phyloP scores from a whole-genome alignment of 2,329 filamentous ascomycete genomes.

The Rhinocladiella mackenziei region DNA sequence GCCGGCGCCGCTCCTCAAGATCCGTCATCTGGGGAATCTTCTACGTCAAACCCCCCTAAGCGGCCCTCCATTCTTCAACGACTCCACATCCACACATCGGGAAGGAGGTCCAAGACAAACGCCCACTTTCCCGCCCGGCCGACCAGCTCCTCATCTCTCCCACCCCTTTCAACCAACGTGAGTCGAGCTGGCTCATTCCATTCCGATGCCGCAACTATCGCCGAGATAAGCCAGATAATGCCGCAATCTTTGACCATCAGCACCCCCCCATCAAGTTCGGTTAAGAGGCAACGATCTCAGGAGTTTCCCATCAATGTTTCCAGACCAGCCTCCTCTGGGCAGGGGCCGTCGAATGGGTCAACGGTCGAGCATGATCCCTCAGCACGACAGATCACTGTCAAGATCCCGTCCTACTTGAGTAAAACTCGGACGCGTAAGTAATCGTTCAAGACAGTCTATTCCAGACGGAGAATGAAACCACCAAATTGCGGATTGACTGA shows the following conservation, averaged over 20 bases:
- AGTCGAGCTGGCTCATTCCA: slow-evolving; percentile 22
- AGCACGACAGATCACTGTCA: slow-evolving; percentile 12
- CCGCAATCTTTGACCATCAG: slow-evolving; percentile 23
- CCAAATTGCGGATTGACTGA: slow-evolving; percentile 9
- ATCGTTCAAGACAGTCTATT: background rate
- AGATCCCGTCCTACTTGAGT: slow-evolving; percentile 27
- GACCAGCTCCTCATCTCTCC: slow-evolving; percentile 23
- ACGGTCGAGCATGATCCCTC: slow-evolving; percentile 8
- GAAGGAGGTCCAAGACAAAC: slow-evolving; percentile 21
- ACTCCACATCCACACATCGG: slow-evolving; percentile 26
- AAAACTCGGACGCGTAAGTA: slow-evolving; percentile 27
- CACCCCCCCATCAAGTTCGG: slow-evolving; percentile 17
- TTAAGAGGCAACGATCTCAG: slow-evolving; percentile 27
- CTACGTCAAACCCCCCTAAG: slow-evolving; percentile 10
- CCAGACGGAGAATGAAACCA: background rate
- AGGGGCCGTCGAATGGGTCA: slow-evolving; percentile 8
- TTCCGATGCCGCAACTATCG: slow-evolving; percentile 25
- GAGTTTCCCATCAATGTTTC: slow-evolving; percentile 12
- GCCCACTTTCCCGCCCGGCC: slow-evolving; percentile 23
- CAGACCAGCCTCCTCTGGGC: slow-evolving; percentile 10
- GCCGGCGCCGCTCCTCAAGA: slow-evolving; percentile 28
- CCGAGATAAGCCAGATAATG: slow-evolving; percentile 28
- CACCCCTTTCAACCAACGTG: slow-evolving; percentile 12
- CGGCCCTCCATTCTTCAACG: slow-evolving; percentile 27
- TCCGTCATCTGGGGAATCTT: slow-evolving; percentile 23